A percentile compares a stretch with the other conserved stretches of the same genome.
Evolutionary conservation across 164 flowering plant genomes (phyloP).

Genomic region (Dillenia turbinata): DNA sequence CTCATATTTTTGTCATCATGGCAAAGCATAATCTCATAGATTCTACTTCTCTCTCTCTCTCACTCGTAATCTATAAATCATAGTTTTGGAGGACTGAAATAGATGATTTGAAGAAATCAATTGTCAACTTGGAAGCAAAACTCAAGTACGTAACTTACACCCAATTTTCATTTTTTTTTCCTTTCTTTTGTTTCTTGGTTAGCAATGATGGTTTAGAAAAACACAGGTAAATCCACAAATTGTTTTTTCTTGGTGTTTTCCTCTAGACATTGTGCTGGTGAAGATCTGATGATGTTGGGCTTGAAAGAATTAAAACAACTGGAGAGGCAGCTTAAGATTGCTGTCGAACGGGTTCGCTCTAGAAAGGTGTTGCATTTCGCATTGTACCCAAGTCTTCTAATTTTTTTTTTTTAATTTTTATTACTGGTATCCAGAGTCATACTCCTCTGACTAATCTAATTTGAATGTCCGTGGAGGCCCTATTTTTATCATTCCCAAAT

Average conservation of each 20-base stretch:
- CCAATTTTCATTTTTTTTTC: background rate
- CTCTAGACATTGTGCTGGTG: conserved; percentile 55
- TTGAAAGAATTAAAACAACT: conserved; percentile 53
- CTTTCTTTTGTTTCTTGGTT: background rate
- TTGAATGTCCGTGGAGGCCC: too few species aligned
- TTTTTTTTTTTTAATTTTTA: too few species aligned
- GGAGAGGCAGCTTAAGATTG: conserved; percentile 50
- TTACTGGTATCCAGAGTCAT: too few species aligned
- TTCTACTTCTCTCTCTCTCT: too few species aligned
- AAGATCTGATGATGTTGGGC: conserved; percentile 41
- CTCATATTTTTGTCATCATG: too few species aligned
- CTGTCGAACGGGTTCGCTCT: conserved; percentile 65
- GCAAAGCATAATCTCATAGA: too few species aligned
- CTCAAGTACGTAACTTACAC: conserved; percentile 26
- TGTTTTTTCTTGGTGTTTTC: background rate
- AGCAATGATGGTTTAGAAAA: too few species aligned
- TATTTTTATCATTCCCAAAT: too few species aligned
- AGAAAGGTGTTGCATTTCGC: conserved; percentile 27
- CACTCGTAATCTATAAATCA: background rate
- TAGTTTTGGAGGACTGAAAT: conserved; percentile 59
- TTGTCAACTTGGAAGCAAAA: conserved; percentile 38
- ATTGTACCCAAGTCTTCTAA: too few species aligned
- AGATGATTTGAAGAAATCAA: conserved; percentile 36
- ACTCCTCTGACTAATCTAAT: too few species aligned
- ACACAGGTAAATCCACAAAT: background rate